Evolutionary conservation across 2,329 filamentous ascomycete species (phyloP).

Genomic region (Colletotrichum sp.): DNA sequence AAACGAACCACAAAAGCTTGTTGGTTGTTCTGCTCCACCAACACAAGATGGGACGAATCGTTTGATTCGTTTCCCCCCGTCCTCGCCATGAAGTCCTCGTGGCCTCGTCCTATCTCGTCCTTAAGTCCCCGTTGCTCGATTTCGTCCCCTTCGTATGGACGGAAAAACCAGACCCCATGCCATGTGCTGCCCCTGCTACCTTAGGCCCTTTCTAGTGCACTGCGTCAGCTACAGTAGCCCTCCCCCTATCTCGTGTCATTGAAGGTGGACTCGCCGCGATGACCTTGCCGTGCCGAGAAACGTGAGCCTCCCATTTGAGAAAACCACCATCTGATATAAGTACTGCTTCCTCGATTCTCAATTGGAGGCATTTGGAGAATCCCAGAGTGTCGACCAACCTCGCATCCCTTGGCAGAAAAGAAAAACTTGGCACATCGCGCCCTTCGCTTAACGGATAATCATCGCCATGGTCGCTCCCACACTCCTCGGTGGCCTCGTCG

Average conservation of each 20-base stretch:
- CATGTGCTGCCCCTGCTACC: conserved; percentile 1
- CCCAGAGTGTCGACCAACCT: background rate
- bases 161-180: conserved; percentile 3
- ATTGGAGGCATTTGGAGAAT: background rate
- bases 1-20: conserved; percentile 6
- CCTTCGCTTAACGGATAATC: background rate
- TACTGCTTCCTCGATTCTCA: background rate
- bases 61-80: background rate
- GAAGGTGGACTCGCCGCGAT: background rate
- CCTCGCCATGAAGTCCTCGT: background rate
- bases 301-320: background rate
- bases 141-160: conserved; percentile 5
- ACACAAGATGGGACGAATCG: background rate
- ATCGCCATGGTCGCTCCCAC: conserved; percentile 11
- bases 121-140: background rate
- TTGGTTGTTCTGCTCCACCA: background rate
- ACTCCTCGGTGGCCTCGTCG: conserved; percentile 17
- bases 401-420: conserved; percentile 4
- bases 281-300: background rate
- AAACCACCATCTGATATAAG: conserved; percentile 5
- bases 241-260: background rate
- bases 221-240: background rate
- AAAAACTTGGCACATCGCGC: background rate
- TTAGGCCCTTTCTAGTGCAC: background rate
- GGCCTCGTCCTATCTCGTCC: background rate